Evolutionary conservation across 177 flowering plant species (phyloP).

Genomic region (Vitis hybrid): DNA sequence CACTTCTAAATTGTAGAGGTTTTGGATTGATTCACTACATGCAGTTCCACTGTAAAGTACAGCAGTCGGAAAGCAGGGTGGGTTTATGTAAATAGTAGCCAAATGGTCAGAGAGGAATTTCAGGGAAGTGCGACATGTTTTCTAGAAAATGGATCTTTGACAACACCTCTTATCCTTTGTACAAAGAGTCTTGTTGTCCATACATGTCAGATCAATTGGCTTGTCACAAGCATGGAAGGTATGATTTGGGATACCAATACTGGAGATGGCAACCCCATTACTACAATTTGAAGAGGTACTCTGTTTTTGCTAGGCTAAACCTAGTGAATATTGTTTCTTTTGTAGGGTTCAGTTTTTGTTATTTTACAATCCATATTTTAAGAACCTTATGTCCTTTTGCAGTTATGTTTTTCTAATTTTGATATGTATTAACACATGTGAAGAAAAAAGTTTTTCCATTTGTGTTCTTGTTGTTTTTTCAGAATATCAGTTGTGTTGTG

Average conservation of each 20-base stretch:
- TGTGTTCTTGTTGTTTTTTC: too few species aligned
- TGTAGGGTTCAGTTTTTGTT: too few species aligned
- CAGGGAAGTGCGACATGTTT: constrained; percentile 68
- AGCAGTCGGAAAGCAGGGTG: constrained; percentile 39
- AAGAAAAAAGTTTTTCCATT: too few species aligned
- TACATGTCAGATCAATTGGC: constrained; percentile 88
- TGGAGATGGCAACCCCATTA: constrained; percentile 90
- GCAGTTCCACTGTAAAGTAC: constrained; percentile 58
- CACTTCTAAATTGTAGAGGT: constrained; percentile 36
- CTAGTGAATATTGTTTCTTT: neutral
- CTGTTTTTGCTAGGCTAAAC: neutral
- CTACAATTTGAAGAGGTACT: constrained; percentile 75
- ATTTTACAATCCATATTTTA: too few species aligned
- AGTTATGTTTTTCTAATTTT: too few species aligned
- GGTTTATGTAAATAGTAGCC: constrained; percentile 15
- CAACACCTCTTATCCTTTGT: constrained; percentile 58
- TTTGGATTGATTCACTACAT: constrained; percentile 76
- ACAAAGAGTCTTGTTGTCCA: constrained; percentile 68
- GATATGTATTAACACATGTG: too few species aligned
- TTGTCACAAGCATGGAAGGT: constrained; percentile 76
- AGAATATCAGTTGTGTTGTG: too few species aligned
- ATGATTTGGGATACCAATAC: constrained; percentile 65
- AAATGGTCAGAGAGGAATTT: constrained; percentile 19
- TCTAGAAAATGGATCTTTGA: constrained; percentile 85
- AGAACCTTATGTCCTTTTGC: too few species aligned